A percentile compares a stretch with the other conserved stretches of the same genome.
These are phyloP conservation scores for Globisporangium ultimum DNA, from an alignment of 352 stramenopile genomes.

Conservation along the genomic window DNA sequence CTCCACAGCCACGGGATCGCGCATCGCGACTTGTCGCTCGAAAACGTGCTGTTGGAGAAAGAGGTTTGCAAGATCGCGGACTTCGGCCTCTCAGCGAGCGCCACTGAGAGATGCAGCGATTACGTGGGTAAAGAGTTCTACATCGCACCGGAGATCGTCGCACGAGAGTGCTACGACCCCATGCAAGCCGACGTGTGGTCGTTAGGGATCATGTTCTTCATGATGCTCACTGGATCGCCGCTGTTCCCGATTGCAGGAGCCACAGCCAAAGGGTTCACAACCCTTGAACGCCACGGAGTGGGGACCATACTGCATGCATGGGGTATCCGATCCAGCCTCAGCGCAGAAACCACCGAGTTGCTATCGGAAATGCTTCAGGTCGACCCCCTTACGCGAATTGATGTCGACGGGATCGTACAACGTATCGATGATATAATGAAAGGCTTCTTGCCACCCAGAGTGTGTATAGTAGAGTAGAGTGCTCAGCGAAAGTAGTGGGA, in stretches of 20 bases:
- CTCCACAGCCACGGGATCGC: conserved; percentile 42
- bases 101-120: conserved; percentile 17
- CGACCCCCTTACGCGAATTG: neutral
- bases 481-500: no score
- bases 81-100: conserved; percentile 39
- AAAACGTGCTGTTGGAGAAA: conserved; percentile 47
- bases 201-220: conserved; percentile 54
- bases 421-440: no score
- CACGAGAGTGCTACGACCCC: conserved; percentile 20
- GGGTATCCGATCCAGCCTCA: conserved; percentile 5
- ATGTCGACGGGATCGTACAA: no score
- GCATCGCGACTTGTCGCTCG: conserved; percentile 50
- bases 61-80: conserved; percentile 50
- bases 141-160: conserved; percentile 47
- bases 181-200: conserved; percentile 49
- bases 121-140: conserved; percentile 47
- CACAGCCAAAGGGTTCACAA: conserved; percentile 26
- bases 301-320: conserved; percentile 30
- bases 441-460: no score
- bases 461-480: no score
- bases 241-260: conserved; percentile 32
- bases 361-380: neutral
- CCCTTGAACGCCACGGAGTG: conserved; percentile 27
- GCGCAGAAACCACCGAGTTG: neutral
- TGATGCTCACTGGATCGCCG: conserved; percentile 49